phyloP scores from a whole-genome alignment of 352 stramenopile genomes.

The Globisporangium camurandrum region DNA sequence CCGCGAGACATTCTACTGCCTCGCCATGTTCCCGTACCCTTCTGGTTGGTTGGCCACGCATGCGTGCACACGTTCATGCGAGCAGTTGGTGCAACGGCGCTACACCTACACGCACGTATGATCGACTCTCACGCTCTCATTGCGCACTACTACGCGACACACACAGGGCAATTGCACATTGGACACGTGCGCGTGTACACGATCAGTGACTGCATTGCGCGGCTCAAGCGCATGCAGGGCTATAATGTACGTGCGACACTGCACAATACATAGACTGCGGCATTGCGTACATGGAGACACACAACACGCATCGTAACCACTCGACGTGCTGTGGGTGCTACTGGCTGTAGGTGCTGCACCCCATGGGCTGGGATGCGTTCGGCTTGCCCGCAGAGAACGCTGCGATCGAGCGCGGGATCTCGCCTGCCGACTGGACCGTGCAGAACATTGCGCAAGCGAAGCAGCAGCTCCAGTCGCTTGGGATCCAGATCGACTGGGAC shows the following conservation, averaged over 20 bases:
- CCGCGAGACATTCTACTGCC: conserved; percentile 81
- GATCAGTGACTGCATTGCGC: conserved; percentile 97
- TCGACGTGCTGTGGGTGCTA: not conserved
- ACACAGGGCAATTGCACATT: conserved; percentile 91
- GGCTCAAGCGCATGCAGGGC: conserved; percentile 96
- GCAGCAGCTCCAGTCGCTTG: conserved; percentile 93
- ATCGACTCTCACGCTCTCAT: not conserved
- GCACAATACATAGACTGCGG: not conserved
- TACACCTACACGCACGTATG: not conserved
- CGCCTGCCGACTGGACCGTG: conserved; percentile 92
- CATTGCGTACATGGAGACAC: not conserved
- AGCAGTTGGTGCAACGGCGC: not conserved
- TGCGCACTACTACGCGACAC: too few relatives aligned
- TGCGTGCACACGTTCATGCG: not conserved
- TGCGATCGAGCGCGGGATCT: conserved; percentile 96
- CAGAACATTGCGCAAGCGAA: conserved; percentile 98
- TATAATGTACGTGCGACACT: conserved; percentile 64
- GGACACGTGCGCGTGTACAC: conserved; percentile 99
- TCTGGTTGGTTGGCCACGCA: conserved; percentile 61
- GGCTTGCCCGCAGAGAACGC: conserved; percentile 99
- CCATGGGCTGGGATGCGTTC: conserved; percentile 99
- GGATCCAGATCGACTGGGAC: conserved; percentile 98
- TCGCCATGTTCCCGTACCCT: conserved; percentile 99
- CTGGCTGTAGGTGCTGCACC: conserved; percentile 87
- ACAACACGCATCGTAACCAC: not conserved